Evolutionary conservation across 2,329 filamentous ascomycete species (phyloP).

Genomic region (Paraconiothyrium brasiliense): DNA sequence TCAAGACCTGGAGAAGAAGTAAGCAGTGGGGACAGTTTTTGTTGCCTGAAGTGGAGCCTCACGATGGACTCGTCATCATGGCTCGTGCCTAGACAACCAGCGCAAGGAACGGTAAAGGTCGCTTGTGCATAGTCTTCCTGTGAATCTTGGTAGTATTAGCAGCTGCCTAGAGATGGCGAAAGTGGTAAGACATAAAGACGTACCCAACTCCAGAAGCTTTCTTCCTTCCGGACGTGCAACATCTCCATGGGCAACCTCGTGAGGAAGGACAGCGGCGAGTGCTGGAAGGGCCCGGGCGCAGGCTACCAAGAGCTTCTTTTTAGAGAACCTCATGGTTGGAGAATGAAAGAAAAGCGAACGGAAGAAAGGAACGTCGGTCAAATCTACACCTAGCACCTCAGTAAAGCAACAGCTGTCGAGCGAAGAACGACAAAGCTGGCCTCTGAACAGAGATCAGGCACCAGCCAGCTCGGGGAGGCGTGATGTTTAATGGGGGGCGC

Average conservation of each 20-base stretch:
- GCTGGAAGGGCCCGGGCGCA: conserved; percentile 40
- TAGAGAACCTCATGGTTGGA: conserved; percentile 43
- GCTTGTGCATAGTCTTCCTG: conserved; percentile 50
- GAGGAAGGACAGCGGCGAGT: conserved; percentile 39
- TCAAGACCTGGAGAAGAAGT: conserved; percentile 50
- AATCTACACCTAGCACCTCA: conserved; percentile 29
- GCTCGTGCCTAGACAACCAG: conserved; percentile 53
- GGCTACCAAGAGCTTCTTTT: conserved; percentile 42
- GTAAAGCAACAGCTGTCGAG: conserved; percentile 18
- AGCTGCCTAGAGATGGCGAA: conserved; percentile 45
- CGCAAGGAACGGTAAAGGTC: conserved; percentile 54
- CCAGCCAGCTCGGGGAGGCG: conserved; percentile 33
- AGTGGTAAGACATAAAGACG: conserved; percentile 30
- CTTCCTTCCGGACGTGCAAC: conserved; percentile 30
- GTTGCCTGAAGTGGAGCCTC: conserved; percentile 49
- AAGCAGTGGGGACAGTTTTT: conserved; percentile 34
- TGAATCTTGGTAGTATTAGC: conserved; percentile 42
- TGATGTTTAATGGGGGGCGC: conserved; percentile 27
- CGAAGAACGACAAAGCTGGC: conserved; percentile 30
- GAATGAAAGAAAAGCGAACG: conserved; percentile 18
- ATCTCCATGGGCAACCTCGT: conserved; percentile 23
- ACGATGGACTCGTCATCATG: conserved; percentile 54
- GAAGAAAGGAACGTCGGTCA: conserved; percentile 25
- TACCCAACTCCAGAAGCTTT: conserved; percentile 42
- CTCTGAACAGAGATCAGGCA: conserved; percentile 41